Conservation (phyloP, 2,329 filamentous ascomycete genomes). For the Fusarium tuaranense region DNA sequence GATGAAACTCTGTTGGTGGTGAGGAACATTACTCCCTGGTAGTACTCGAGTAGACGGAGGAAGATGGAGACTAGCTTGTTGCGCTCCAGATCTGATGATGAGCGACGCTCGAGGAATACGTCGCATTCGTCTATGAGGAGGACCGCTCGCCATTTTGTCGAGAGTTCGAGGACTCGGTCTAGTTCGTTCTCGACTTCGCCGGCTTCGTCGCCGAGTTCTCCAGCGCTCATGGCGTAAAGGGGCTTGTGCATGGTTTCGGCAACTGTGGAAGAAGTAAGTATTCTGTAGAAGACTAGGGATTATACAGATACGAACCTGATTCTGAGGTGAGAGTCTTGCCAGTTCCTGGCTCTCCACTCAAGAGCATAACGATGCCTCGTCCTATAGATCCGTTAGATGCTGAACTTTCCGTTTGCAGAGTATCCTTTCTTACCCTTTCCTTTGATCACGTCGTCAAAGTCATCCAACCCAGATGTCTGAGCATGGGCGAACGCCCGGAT, state of each 20-base stretch:
- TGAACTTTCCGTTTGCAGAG: background rate
- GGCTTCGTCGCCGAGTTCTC: constrained; percentile 3
- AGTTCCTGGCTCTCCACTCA: constrained; percentile 18
- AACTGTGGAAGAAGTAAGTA: background rate
- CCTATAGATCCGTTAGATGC: background rate
- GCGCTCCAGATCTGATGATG: background rate
- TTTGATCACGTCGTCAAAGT: constrained; percentile 14
- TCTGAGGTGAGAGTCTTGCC: constrained; percentile 24
- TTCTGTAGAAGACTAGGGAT: background rate
- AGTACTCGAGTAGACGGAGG: constrained; percentile 14
- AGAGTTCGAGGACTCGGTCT: constrained; percentile 13
- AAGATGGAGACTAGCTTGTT: constrained; percentile 25
- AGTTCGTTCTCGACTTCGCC: constrained; percentile 13
- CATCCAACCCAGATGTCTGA: constrained; percentile 12
- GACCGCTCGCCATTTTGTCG: constrained; percentile 19
- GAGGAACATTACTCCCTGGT: constrained; percentile 22
- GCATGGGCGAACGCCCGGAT: constrained; percentile 15
- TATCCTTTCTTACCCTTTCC: constrained; percentile 1
- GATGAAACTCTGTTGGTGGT: constrained; percentile 11
- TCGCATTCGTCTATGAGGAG: constrained; percentile 19
- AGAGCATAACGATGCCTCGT: constrained; percentile 15
- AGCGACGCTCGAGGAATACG: constrained; percentile 17
- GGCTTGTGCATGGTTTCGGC: constrained; percentile 22
- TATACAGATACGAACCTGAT: constrained; percentile 1
- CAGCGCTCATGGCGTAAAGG: constrained; percentile 14